Evolutionary conservation across 352 stramenopile species (phyloP), one percentile per base, ranked within the genome.

Genomic region (Globisporangium orthogonon): DNA sequence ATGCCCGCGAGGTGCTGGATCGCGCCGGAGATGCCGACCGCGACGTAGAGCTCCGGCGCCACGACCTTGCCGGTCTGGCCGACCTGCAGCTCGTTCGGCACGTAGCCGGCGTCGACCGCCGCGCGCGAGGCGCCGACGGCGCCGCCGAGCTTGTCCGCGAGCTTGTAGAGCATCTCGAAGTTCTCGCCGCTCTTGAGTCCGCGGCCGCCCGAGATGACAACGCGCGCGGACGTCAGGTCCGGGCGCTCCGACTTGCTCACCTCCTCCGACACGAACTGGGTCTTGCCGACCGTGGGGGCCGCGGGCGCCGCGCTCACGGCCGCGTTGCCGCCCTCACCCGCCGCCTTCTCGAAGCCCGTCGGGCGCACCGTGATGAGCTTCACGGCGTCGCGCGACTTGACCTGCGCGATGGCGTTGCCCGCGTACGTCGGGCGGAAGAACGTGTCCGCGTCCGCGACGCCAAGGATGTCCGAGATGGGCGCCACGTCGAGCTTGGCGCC

Each of bases 1-100:
- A 99, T 99, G 63, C 97, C 97, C 18, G 87, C 93, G 60, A 99
- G 90, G 81, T 99, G 97, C 83, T 99, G 97, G 78, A 99, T 99
- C 17, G 97, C 97, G 33, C 97, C 97, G 15, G 89, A 98, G 74
- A 99, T 99, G 66, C 97, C 97, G 33, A 86, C 86, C 13, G 94
- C 96, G 62, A 99, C 94, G 64, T 99, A 99, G 45, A 99, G 78
- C 65, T 98, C 91, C 17, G 97, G 97, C 23, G 97, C 96, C 3
- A 99, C 96, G 35, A 99, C 94, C 80, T 99, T 99, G 50, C 97
- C 97, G 6, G 97, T 99, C 78, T 99, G 97, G 51, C 97, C 97
- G 43, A 99, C 95, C 85, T 99, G 97, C 63, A 98, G 82, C 73
- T 99, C 97, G 77, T 99, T 99, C 7, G 96, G 94, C 48, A 98